Base-by-base conservation (phyloP, 2,329 filamentous ascomycete genomes). In the Harringtonia aguacate region DNA sequence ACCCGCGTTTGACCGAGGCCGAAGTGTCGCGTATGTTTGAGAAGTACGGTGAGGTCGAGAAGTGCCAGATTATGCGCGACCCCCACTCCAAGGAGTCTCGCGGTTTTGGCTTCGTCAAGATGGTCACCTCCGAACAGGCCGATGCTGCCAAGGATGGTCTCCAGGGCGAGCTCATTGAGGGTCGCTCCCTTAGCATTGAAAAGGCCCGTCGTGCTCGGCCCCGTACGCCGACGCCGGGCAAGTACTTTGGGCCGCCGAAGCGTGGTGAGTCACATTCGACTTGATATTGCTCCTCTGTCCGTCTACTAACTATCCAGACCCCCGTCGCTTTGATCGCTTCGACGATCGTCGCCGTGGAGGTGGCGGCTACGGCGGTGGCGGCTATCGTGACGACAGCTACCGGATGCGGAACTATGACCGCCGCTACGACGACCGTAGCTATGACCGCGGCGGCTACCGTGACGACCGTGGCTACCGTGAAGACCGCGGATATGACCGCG, bases 21-120 rank as follows among this genome's bases (percentile, higher is more conserved):
- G 92, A 97, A 61, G 86, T 98, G 49, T 84, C 85, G 44, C 88
- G 88, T 63, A 81, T 98, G 53, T 98, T 98, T 60, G 88, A 95
- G 69, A 98, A 97, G 69, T 97, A 97, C 59, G 92, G 92, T 55
- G 88, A 95, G 61, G 92, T 98, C 42, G 90, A 97, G 70, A 97
- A 94, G 69, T 97, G 90, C 72, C 94, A 95, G 65, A 98, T 98
- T 70, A 98, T 98, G 92, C 81, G 90, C 59, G 92, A 98, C 61
- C 92, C 92, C 50, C 92, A 98, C 67, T 94, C 86, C 59, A 94
- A 95, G 69, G 92, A 98, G 68, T 97, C 90, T 55, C 92, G 92
- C 66, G 92, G 92, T 53, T 98, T 98, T 54, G 92, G 92, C 45
- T 98, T 98, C 70, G 92, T 98, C 63, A 97, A 98, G 73, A 97